phyloP scores from a whole-genome alignment of 345 rosid species.

The Citrus maxima region DNA sequence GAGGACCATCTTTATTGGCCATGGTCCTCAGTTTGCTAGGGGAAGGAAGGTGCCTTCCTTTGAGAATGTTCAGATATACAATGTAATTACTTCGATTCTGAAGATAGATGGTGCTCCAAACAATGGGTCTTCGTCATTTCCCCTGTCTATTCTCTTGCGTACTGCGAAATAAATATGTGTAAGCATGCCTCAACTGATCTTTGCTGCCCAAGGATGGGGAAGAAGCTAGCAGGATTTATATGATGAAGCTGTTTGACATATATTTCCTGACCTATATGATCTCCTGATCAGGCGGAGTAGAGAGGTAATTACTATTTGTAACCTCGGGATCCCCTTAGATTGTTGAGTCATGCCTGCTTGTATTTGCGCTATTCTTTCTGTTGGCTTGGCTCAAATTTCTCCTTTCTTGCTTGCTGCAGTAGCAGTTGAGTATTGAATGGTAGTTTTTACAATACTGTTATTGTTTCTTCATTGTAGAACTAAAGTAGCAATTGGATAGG shows the following conservation, averaged over 20 bases:
- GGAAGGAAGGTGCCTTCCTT: conserved; percentile 88
- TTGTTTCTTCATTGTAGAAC: neutral
- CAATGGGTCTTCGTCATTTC: conserved; percentile 63
- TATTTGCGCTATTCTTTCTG: neutral
- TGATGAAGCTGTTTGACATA: neutral
- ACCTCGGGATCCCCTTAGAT: neutral
- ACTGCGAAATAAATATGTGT: conserved; percentile 18
- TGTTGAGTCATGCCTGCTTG: neutral
- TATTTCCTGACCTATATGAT: neutral
- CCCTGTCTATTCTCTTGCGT: conserved; percentile 48
- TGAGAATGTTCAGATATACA: conserved; percentile 91
- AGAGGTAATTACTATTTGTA: neutral
- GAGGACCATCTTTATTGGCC: conserved; percentile 90
- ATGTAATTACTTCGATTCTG: conserved; percentile 75
- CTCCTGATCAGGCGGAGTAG: neutral
- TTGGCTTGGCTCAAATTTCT: neutral
- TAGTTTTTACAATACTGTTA: neutral
- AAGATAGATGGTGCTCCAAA: conserved; percentile 71
- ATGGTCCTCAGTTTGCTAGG: conserved; percentile 74
- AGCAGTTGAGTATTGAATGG: neutral
- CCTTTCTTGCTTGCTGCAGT: neutral
- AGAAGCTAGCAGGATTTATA: neutral
- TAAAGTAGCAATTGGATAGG: neutral
- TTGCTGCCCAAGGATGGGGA: neutral
- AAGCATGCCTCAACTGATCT: neutral